Base-by-base conservation (phyloP, 1,139 yeast species). In the Scheffersomyces illinoinensis region DNA sequence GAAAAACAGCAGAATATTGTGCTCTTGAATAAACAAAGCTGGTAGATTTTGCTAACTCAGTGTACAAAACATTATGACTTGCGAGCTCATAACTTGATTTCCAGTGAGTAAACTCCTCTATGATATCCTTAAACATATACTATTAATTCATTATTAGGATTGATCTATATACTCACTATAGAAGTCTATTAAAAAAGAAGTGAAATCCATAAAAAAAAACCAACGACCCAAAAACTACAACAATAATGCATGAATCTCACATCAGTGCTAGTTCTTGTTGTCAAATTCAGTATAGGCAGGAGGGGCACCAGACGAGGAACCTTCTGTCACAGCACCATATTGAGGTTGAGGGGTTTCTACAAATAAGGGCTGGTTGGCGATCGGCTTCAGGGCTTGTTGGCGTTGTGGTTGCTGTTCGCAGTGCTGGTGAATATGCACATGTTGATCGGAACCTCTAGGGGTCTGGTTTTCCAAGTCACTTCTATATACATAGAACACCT, bases 251-350 rank as follows among this genome's bases (percentile, higher is more conserved):
- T 8, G 43, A 14, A 33, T 8, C 7, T 8, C 17, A 26, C 4
- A 43, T 53, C 43, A 55, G 24, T 21, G 52, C 48, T 55, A 58
- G 19, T 53, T 55, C 55, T 60, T 61, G 52, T 56, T 54, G 56
- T 73, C 76, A 17, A 75, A 50, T 58, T 76, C 82, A 4, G 78
- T 58, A 62, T 78, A 78, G 17, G 80, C 77, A 1, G 83, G 82
- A 17, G 82, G 82, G 6, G 67, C 66, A 17, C 53, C 54, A 3
- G 53, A 19, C 18, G 57, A 24, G 53, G 49, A 33, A 17, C 50
- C 48, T 33, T 71, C 75, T 54, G 54, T 62, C 3, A 70, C 68
- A 18, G 78, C 68, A 20, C 78, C 77, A 55, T 76, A 75, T 23
- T 57, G 63, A 5, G 64, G 63, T 21, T 62, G 60, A n/a, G 65